phyloP scores from a whole-genome alignment of 495 filamentous ascomycete species.

The Trichoderma virens region DNA sequence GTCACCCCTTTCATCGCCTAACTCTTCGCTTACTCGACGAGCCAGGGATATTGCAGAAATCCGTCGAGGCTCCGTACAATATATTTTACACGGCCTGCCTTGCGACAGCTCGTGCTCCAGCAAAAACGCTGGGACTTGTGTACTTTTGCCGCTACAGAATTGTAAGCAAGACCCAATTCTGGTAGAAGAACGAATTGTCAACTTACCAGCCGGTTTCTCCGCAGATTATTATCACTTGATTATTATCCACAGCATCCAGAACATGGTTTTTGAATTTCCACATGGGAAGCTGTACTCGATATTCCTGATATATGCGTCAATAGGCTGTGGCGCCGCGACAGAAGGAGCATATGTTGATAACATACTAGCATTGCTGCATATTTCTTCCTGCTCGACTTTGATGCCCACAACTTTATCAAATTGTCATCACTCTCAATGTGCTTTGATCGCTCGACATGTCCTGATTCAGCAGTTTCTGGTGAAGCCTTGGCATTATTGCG shows the following conservation, averaged over 20 bases:
- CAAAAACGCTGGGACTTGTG: constrained; percentile 87
- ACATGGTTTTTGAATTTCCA: constrained; percentile 76
- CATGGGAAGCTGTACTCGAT: constrained; percentile 73
- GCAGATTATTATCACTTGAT: constrained; percentile 84
- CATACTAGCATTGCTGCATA: constrained; percentile 52
- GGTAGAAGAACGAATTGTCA: neutral
- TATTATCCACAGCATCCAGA: constrained; percentile 57
- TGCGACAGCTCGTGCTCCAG: constrained; percentile 77
- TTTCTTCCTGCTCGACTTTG: constrained; percentile 53
- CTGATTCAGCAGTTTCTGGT: constrained; percentile 37
- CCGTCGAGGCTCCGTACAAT: constrained; percentile 90
- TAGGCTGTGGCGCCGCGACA: constrained; percentile 13
- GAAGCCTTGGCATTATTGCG: constrained; percentile 41
- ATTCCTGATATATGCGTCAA: constrained; percentile 24
- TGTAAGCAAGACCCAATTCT: constrained; percentile 15
- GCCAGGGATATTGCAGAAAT: constrained; percentile 95
- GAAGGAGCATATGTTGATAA: neutral
- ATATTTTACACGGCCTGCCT: constrained; percentile 80
- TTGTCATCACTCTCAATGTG: constrained; percentile 28
- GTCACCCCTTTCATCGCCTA: constrained; percentile 76
- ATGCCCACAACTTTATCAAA: constrained; percentile 59
- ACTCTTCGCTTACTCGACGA: constrained; percentile 82
- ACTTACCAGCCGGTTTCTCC: constrained; percentile 80
- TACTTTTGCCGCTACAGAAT: constrained; percentile 71
- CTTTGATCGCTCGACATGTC: constrained; percentile 29